Evolutionary conservation across 2,329 filamentous ascomycete genomes (phyloP), one percentile per base, ranked within the genome.

Genomic region (Graphilbum ipis-grandicollis): DNA sequence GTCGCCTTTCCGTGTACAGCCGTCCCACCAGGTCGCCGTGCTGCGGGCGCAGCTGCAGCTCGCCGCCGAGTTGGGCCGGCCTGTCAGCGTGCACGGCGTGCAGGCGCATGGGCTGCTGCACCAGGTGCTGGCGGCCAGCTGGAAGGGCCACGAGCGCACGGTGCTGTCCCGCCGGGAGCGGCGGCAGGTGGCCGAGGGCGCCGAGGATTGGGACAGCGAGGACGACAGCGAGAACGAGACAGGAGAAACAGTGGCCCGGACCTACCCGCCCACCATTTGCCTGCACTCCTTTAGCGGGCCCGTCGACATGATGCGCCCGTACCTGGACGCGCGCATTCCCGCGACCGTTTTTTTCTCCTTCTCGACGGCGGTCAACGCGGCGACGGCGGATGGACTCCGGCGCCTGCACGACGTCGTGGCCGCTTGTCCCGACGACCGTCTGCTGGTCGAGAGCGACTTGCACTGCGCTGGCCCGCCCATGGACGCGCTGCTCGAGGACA

Each of bases 241-340:
- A 3, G 21, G 19, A 17, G 19, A 9, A 19, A 7, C 10, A 3
- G 9, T 9, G 23, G 5, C 10, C 13, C 19, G 74, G 67, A 41
- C 77, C 0, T 96, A 79, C 47, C 86, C 90, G 4, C 85, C 86
- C 1, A 65, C 86, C 9, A 78, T 96, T 51, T 98, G 90, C 51
- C 71, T 98, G 41, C 90, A 98, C 56, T 94, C 86, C 0, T 98
- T 85, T 56, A 92, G 81, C 34, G 88, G 84, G 0, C 69, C 78
- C 6, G 63, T 72, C 10, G 76, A 90, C 39, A 68, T 77, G 23
- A 58, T 94, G 28, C 76, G 70, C 44, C 84, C 85, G 53, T 96
- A 93, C 49, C 58, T 84, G 34, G 67, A 79, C 44, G 70, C 72
- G 1, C 63, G 68, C 1, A 72, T 90, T 9, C 88, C 88, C 0